Evolutionary conservation across 1,139 yeast genomes (phyloP), one percentile per base, ranked within the genome.

Genomic region (Saccharomyces hybrid): DNA sequence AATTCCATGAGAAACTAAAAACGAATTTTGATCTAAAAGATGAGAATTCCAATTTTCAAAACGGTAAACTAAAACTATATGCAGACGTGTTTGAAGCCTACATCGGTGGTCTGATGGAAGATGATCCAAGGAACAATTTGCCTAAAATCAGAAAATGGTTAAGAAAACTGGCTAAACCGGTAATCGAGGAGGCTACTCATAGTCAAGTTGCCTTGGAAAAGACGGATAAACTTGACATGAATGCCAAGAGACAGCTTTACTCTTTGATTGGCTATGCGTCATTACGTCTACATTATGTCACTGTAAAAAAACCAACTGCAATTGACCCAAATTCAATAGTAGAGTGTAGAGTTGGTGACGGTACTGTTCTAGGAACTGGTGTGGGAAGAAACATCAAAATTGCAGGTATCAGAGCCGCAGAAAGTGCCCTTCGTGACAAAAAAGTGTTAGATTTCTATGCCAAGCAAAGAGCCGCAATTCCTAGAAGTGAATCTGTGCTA

Each of bases 71-170:
- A 48, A 70, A 69, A 51, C 50, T 66, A 2, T 68, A 64, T 49
- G 71, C 71, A 0, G 73, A 68, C 72, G 79, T 86, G 0, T 88
- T 91, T 69, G 97, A 91, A 70, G 97, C 97, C 0, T 91, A 90
- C 64, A 78, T 91, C 44, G 98, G 96, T 4, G 98, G 95, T 0
- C 71, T 91, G 47, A 81, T 83, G 9, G 75, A 83, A 47, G 95
- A 87, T 60, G 67, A 72, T 48, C 66, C 69, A 0, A 72, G 76
- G 54, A 73, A 76, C 4, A 78, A 80, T 49, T 72, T 78, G 41
- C 72, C 71, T 0, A 75, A 72, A 27, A 81, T 87, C 4, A 75
- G 78, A 56, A 67, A 73, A 7, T 90, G 96, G 96, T 68, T 89
- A 16, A 67, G 70, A 5, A 70, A 74, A 52, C 72, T 89, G 34